Conservation (phyloP, 305 asterid genomes). For the Stenogyne calaminthoides region DNA sequence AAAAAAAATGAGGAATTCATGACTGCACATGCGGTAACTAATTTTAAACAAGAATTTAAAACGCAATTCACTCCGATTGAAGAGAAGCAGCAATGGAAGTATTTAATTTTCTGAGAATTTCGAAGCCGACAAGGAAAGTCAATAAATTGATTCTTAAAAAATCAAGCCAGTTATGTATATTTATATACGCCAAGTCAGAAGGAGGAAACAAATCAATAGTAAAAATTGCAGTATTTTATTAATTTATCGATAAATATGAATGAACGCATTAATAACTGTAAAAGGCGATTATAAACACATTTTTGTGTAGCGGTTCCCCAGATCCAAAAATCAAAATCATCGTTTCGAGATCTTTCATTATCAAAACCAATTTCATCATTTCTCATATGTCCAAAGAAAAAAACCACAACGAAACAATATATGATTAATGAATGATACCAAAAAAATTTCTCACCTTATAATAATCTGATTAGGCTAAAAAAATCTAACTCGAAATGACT, state of each 20-base stretch:
- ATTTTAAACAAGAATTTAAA: too few species aligned
- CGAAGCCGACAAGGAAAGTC: slow-evolving; percentile 53
- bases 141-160: slow-evolving; percentile 37
- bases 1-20: too few species aligned
- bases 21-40: slow-evolving; percentile 34
- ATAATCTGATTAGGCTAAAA: not conserved
- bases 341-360: slow-evolving; percentile 37
- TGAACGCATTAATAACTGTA: slow-evolving; percentile 24
- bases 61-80: slow-evolving; percentile 13
- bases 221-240: not conserved
- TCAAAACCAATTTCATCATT: slow-evolving; percentile 32
- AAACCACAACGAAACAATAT: not conserved
- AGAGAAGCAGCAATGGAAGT: slow-evolving; percentile 35
- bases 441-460: slow-evolving; percentile 32
- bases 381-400: slow-evolving; percentile 17
- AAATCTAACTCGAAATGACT: slow-evolving; percentile 28
- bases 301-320: slow-evolving; percentile 17
- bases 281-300: slow-evolving; percentile 5
- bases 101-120: slow-evolving; percentile 36
- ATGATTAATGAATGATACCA: not conserved
- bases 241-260: not conserved
- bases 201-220: not conserved
- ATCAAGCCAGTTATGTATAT: not conserved
- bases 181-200: too few species aligned
- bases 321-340: slow-evolving; percentile 31